Evolutionary conservation across 2,329 filamentous ascomycete genomes (phyloP).

Genomic region (Pseudogymnoascus sp.): DNA sequence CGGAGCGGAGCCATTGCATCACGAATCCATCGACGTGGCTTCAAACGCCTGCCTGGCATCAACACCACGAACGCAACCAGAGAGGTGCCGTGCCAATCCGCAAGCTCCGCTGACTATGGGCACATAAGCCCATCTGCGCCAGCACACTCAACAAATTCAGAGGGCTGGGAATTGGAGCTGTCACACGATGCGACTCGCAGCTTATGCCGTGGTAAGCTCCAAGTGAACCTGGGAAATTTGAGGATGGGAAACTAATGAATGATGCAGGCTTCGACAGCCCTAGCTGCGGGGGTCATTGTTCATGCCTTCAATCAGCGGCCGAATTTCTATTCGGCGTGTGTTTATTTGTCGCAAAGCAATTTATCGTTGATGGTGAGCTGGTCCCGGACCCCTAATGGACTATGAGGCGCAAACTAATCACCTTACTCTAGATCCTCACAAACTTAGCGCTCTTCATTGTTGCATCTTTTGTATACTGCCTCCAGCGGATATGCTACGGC

Average conservation of each 20-base stretch:
- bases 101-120: slow-evolving; percentile 8
- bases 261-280: slow-evolving; percentile 65
- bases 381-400: background rate
- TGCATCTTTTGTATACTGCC: slow-evolving; percentile 70
- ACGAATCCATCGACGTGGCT: slow-evolving; percentile 20
- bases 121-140: slow-evolving; percentile 11
- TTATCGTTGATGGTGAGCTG: slow-evolving; percentile 76
- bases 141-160: slow-evolving; percentile 13
- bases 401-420: slow-evolving; percentile 10
- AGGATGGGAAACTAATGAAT: background rate
- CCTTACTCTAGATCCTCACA: slow-evolving; percentile 63
- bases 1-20: slow-evolving; percentile 7
- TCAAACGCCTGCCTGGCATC: slow-evolving; percentile 15
- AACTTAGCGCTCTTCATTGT: slow-evolving; percentile 82
- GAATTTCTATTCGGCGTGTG: slow-evolving; percentile 97
- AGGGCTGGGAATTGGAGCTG: slow-evolving; percentile 18
- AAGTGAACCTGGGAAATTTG: background rate
- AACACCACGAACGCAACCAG: slow-evolving; percentile 2
- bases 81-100: slow-evolving; percentile 7
- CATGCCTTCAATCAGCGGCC: slow-evolving; percentile 91
- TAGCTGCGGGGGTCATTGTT: slow-evolving; percentile 75
- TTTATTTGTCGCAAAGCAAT: slow-evolving; percentile 94
- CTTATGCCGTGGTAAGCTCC: slow-evolving; percentile 39
- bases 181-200: slow-evolving; percentile 48
- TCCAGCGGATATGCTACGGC: slow-evolving; percentile 87